Conservation (phyloP, 2,329 filamentous ascomycete genomes). For the Aspergillus viridinutans region DNA sequence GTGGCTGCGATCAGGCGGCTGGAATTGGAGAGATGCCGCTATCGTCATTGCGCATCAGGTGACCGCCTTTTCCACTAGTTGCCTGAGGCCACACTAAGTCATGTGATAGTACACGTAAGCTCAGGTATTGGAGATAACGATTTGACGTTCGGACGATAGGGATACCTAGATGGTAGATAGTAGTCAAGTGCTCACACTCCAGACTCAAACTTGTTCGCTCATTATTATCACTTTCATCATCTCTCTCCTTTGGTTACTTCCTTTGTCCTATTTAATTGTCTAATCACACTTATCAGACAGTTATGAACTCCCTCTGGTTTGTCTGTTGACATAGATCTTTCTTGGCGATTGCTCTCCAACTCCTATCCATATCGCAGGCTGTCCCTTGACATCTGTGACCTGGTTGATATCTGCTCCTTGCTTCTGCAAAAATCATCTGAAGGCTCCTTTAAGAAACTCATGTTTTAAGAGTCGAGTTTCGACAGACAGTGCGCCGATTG, state of each 20-base stretch:
- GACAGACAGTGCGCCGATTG: neutral
- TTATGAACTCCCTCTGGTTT: neutral
- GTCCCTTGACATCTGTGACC: neutral
- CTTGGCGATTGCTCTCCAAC: neutral
- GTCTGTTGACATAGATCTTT: neutral
- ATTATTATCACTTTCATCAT: neutral
- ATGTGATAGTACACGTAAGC: neutral
- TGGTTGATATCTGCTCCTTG: neutral
- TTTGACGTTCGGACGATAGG: neutral
- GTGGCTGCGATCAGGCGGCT: neutral
- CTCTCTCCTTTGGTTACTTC: neutral
- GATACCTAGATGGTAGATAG: neutral
- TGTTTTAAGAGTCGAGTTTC: neutral
- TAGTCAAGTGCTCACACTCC: neutral
- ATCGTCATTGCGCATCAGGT: neutral
- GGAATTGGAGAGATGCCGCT: conserved; percentile 8
- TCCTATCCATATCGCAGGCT: neutral
- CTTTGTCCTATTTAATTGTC: neutral
- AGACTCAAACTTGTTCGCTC: neutral
- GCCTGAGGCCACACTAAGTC: neutral
- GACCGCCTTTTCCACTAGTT: neutral
- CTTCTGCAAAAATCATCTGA: neutral
- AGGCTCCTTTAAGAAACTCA: neutral
- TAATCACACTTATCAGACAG: neutral
- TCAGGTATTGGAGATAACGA: neutral